These are phyloP conservation scores for Polytrichum formosum DNA, from an alignment of 225 moss, liverwort and hornwort species.

Conservation along the genomic window DNA sequence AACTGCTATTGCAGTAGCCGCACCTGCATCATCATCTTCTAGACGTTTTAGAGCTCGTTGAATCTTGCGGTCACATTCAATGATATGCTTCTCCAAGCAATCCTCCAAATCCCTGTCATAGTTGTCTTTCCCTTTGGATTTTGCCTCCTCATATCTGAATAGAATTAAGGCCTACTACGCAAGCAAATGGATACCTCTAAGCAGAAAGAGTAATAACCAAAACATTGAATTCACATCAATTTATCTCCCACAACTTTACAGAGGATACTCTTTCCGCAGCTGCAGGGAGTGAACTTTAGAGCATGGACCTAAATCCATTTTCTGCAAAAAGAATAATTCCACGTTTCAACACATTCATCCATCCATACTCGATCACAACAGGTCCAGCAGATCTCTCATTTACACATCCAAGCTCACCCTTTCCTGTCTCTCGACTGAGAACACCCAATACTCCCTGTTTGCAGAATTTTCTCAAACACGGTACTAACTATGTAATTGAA, in stretches of 20 bases:
- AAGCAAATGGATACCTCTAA: too few species aligned
- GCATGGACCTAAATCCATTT: constrained; percentile 97
- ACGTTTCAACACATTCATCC: not conserved
- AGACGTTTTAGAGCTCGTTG: constrained; percentile 91
- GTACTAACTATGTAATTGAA: too few species aligned
- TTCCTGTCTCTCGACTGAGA: too few species aligned
- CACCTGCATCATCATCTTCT: constrained; percentile 98
- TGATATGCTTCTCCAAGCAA: constrained; percentile 92
- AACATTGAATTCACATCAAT: not conserved
- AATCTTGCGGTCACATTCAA: constrained; percentile 96
- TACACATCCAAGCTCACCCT: too few species aligned
- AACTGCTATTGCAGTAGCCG: constrained; percentile 95
- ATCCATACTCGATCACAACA: too few species aligned
- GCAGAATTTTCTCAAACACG: too few species aligned
- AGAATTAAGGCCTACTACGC: constrained; percentile 14
- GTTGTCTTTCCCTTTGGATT: constrained; percentile 77
- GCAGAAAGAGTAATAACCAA: not conserved
- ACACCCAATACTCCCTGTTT: too few species aligned
- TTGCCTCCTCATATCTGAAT: constrained; percentile 82
- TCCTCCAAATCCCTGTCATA: constrained; percentile 95
- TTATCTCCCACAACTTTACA: not conserved
- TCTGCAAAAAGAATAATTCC: constrained; percentile 39
- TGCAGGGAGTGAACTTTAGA: constrained; percentile 91
- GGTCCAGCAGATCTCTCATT: too few species aligned
- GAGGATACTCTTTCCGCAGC: constrained; percentile 91